A percentile compares a stretch with the other conserved stretches of the same genome.
Evolutionary conservation across 441 rosid species (phyloP).

Genomic region (Aleurites moluccanus): DNA sequence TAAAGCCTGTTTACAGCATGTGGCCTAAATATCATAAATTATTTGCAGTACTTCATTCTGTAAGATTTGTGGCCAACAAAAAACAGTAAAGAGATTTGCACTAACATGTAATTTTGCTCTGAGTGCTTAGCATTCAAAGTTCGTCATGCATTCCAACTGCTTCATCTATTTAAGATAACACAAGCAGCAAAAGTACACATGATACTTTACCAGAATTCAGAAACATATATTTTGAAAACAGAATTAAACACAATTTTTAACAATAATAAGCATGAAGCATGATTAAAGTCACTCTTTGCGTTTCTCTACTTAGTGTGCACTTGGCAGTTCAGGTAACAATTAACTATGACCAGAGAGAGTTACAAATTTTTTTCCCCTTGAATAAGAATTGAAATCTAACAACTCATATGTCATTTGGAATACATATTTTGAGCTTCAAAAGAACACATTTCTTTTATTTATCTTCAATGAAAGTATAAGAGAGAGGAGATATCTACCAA

Average conservation of each 20-base stretch:
- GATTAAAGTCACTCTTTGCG: not conserved
- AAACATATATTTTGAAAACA: not conserved
- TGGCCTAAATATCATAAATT: conserved; percentile 1
- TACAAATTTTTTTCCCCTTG: not conserved
- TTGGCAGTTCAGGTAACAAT: not conserved
- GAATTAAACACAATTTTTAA: not conserved
- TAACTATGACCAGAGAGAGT: not conserved
- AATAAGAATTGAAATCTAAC: not conserved
- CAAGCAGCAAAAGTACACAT: not conserved
- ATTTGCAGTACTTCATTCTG: not conserved
- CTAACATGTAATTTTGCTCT: not conserved
- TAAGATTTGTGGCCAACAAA: not conserved
- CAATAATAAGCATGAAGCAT: not conserved
- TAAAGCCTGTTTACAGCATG: conserved; percentile 5
- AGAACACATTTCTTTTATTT: not conserved
- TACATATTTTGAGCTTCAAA: not conserved
- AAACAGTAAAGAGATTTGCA: conserved; percentile 7
- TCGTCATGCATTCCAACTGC: conserved; percentile 41
- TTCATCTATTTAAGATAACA: conserved; percentile 32
- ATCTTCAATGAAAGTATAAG: not conserved
- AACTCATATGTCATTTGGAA: not conserved
- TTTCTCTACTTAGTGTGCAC: not conserved
- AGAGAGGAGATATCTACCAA: not conserved
- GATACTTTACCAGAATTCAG: not conserved
- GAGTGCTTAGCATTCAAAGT: conserved; percentile 36